Percentiles rank a stretch among this genome's conserved stretches.
Evolutionary conservation across 495 filamentous ascomycete genomes (phyloP).

Genomic region (Penicillium robsamsonii): DNA sequence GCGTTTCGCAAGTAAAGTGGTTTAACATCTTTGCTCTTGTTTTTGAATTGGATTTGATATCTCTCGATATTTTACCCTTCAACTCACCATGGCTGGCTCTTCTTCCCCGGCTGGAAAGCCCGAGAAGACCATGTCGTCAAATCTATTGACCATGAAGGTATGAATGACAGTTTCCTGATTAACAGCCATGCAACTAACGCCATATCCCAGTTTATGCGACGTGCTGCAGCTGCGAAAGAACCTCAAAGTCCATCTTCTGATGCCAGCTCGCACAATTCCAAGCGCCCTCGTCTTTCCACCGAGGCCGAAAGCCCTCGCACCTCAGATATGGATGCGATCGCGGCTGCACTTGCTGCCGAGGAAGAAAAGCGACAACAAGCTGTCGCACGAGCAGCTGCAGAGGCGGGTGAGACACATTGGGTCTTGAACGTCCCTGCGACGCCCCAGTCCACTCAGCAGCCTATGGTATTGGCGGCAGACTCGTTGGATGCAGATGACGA

Average conservation of each 20-base stretch:
- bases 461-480: conserved; percentile 35
- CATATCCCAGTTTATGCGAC: conserved; percentile 81
- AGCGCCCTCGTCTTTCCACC: conserved; percentile 45
- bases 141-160: conserved; percentile 90
- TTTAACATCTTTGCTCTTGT: conserved; percentile 3
- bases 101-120: conserved; percentile 38
- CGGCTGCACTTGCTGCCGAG: conserved; percentile 70
- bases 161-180: conserved; percentile 8
- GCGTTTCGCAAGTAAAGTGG: neutral
- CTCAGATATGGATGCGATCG: conserved; percentile 56
- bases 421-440: conserved; percentile 52
- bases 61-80: conserved; percentile 19
- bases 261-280: conserved; percentile 34
- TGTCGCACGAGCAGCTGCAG: conserved; percentile 65
- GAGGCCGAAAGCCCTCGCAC: conserved; percentile 31
- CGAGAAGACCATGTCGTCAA: conserved; percentile 79
- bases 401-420: conserved; percentile 86
- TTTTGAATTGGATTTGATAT: neutral
- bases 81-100: conserved; percentile 37
- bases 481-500: conserved; percentile 40
- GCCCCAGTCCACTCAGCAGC: conserved; percentile 23
- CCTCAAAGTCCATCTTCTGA: conserved; percentile 39
- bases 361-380: conserved; percentile 72
- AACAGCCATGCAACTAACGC: conserved; percentile 11
- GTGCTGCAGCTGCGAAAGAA: conserved; percentile 59